These are phyloP conservation scores for Mayamaea pseudoterrestris DNA, from an alignment of 108 stramenopile species.

Conservation along the genomic window DNA sequence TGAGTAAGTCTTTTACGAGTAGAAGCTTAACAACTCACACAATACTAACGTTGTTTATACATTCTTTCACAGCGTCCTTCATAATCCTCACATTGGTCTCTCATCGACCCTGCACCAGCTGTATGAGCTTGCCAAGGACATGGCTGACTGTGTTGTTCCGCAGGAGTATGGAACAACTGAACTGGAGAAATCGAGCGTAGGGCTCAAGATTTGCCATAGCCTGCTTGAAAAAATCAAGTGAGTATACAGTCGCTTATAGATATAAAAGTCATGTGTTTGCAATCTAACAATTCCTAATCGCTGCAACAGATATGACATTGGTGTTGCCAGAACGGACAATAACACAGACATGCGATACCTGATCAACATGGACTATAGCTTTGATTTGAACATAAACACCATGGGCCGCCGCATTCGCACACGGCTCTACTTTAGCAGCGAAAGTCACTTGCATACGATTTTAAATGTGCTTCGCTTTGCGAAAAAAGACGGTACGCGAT, in stretches of 20 bases:
- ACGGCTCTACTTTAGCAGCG: conserved; percentile 93
- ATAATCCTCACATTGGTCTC: conserved; percentile 84
- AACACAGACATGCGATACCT: conserved; percentile 89
- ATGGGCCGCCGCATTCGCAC: conserved; percentile 93
- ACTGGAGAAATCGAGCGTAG: conserved; percentile 76
- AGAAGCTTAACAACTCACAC: not conserved
- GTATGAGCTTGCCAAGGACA: conserved; percentile 76
- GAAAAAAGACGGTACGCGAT: conserved; percentile 23
- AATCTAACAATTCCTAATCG: conserved; percentile 2
- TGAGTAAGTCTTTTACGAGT: conserved; percentile 24
- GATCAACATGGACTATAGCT: conserved; percentile 86
- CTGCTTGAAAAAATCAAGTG: conserved; percentile 92
- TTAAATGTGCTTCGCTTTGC: conserved; percentile 90
- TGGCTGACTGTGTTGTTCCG: conserved; percentile 94
- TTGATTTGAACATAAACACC: conserved; percentile 91
- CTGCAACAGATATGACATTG: conserved; percentile 50
- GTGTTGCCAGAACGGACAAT: conserved; percentile 79
- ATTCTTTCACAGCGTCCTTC: conserved; percentile 59
- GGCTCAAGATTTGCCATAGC: conserved; percentile 79
- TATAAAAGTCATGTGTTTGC: not conserved
- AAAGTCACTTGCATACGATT: conserved; percentile 93
- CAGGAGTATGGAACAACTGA: conserved; percentile 93
- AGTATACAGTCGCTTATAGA: conserved; percentile 8
- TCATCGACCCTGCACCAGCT: conserved; percentile 69
- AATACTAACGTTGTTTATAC: too few relatives aligned